Percentiles rank a stretch among this genome's conserved stretches.
Evolutionary conservation across 1,139 yeast genomes (phyloP).

Genomic region (Yamadazyma conglobata): DNA sequence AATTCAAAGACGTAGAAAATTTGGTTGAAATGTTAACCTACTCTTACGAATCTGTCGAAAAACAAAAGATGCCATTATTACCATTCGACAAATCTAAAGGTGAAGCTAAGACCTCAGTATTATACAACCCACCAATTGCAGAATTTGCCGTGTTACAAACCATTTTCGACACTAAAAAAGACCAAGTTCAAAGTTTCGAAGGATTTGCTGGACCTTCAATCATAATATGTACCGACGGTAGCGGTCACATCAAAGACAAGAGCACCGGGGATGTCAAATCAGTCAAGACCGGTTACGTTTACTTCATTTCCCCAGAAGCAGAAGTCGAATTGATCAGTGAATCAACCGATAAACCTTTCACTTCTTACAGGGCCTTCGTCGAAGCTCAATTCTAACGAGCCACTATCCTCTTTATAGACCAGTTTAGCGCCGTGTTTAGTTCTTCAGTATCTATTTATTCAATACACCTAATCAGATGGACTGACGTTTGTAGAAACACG

Average conservation of each 20-base stretch:
- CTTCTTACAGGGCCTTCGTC: slow-evolving; percentile 83
- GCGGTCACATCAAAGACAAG: slow-evolving; percentile 52
- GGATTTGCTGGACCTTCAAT: slow-evolving; percentile 85
- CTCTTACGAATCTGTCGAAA: slow-evolving; percentile 81
- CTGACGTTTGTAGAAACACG: no score
- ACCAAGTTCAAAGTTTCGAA: slow-evolving; percentile 47
- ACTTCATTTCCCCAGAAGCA: slow-evolving; percentile 76
- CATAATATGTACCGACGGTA: slow-evolving; percentile 77
- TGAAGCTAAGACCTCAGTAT: slow-evolving; percentile 54
- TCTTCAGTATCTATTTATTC: no score
- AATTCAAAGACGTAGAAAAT: slow-evolving; percentile 90
- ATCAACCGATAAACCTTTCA: slow-evolving; percentile 49
- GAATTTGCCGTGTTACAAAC: slow-evolving; percentile 92
- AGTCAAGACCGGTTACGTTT: slow-evolving; percentile 66
- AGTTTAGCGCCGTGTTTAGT: no score
- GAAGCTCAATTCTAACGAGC: slow-evolving; percentile 44
- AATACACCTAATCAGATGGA: no score
- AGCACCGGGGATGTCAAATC: slow-evolving; percentile 37
- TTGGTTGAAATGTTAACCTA: slow-evolving; percentile 90
- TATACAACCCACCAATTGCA: slow-evolving; percentile 94
- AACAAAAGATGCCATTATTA: slow-evolving; percentile 82
- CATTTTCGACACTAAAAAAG: slow-evolving; percentile 40
- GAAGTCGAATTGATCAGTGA: slow-evolving; percentile 57
- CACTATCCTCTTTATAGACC: not conserved
- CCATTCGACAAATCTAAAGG: slow-evolving; percentile 64